Conservation (phyloP, 164 flowering plant genomes). For the Vitis rotundifolia region DNA sequence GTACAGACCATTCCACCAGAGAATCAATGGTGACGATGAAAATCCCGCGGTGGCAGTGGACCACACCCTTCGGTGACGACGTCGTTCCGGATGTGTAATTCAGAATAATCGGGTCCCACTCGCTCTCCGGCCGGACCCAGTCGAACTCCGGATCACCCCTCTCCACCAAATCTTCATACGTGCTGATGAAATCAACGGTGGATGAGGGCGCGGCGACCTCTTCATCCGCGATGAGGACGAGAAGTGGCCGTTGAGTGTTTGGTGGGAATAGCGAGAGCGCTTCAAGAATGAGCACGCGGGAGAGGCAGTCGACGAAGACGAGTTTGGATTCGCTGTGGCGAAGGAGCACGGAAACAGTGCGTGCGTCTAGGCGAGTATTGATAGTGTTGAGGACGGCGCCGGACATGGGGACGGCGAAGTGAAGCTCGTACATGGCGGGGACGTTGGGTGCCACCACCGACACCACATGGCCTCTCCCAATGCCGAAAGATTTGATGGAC, state of each 20-base stretch:
- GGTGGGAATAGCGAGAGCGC: constrained; percentile 30
- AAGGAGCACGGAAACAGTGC: constrained; percentile 17
- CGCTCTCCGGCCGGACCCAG: constrained; percentile 41
- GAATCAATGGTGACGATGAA: constrained; percentile 27
- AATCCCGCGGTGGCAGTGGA: constrained; percentile 52
- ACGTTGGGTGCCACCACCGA: constrained; percentile 19
- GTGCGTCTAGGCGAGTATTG: constrained; percentile 22
- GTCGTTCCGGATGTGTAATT: constrained; percentile 69
- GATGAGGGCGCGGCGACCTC: background rate
- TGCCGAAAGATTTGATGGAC: background rate
- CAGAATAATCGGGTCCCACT: constrained; percentile 48
- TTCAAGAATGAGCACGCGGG: constrained; percentile 15
- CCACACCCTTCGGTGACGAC: constrained; percentile 56
- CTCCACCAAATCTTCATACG: constrained; percentile 33
- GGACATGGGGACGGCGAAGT: constrained; percentile 20
- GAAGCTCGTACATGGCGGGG: constrained; percentile 28
- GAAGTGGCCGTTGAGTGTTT: constrained; percentile 8
- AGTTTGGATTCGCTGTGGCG: constrained; percentile 15
- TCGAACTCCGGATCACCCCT: constrained; percentile 38
- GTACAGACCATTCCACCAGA: constrained; percentile 38
- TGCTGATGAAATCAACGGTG: constrained; percentile 1
- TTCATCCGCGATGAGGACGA: constrained; percentile 31
- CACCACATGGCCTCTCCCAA: constrained; percentile 14
- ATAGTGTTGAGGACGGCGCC: constrained; percentile 20
- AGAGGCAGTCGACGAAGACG: constrained; percentile 15